Evolutionary conservation across 257 asterid species (phyloP).

Genomic region (Penstemon davidsonii): DNA sequence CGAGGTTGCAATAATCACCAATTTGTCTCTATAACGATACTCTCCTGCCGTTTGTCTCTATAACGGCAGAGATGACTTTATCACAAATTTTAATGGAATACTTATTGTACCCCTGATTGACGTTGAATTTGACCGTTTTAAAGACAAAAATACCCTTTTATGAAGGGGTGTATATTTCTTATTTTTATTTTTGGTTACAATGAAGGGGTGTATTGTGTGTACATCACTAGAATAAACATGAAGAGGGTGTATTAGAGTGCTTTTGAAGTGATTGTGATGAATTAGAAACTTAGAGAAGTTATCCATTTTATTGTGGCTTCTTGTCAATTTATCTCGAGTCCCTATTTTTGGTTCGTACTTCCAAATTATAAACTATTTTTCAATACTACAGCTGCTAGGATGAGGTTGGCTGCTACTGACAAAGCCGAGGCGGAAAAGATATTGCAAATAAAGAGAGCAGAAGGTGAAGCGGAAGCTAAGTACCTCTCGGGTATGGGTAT

Average conservation of each 20-base stretch:
- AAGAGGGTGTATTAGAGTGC: background rate
- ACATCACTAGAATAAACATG: background rate
- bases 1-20: too few relatives aligned
- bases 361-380: slow-evolving; percentile 16
- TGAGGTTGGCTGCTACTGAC: slow-evolving; percentile 76
- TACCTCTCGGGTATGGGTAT: slow-evolving; percentile 74
- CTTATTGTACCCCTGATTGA: too few relatives aligned
- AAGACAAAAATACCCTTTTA: too few relatives aligned
- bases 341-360: background rate
- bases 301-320: background rate
- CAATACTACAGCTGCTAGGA: slow-evolving; percentile 57
- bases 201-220: too few relatives aligned
- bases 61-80: too few relatives aligned
- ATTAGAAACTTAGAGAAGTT: background rate
- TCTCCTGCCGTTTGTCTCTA: too few relatives aligned
- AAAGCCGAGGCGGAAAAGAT: slow-evolving; percentile 60
- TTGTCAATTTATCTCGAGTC: background rate
- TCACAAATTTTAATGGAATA: too few relatives aligned
- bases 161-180: too few relatives aligned
- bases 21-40: too few relatives aligned
- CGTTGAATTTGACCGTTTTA: too few relatives aligned
- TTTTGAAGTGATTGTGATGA: background rate
- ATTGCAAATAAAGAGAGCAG: too few relatives aligned
- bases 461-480: slow-evolving; percentile 70
- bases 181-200: too few relatives aligned